A percentile compares a stretch with the other conserved stretches of the same genome.
Evolutionary conservation across 495 filamentous ascomycete genomes (phyloP).

Genomic region (Talaromyces proteolyticus): DNA sequence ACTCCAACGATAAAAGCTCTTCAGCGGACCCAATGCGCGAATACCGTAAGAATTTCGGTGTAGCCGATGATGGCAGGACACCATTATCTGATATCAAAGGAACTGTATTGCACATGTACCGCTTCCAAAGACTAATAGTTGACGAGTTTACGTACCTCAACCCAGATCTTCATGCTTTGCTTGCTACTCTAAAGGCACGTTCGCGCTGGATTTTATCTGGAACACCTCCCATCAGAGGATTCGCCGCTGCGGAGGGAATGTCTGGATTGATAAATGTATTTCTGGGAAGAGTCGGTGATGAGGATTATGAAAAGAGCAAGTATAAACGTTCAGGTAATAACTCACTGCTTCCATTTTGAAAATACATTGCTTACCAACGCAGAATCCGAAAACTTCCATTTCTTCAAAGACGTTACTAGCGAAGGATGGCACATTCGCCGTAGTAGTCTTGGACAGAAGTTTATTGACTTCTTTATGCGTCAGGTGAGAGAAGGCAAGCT

Average conservation of each 20-base stretch:
- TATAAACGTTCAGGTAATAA: slow-evolving; percentile 29
- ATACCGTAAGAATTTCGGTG: slow-evolving; percentile 14
- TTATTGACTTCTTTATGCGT: slow-evolving; percentile 48
- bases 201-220: slow-evolving; percentile 65
- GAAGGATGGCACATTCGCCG: slow-evolving; percentile 47
- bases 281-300: slow-evolving; percentile 47
- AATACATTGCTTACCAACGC: slow-evolving; percentile 10
- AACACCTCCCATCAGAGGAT: slow-evolving; percentile 53
- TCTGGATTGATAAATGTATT: slow-evolving; percentile 49
- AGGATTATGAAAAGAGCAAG: slow-evolving; percentile 17
- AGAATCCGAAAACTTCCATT: slow-evolving; percentile 42
- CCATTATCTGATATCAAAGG: slow-evolving; percentile 10
- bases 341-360: background rate
- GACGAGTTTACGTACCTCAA: slow-evolving; percentile 63
- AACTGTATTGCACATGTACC: slow-evolving; percentile 52
- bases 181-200: slow-evolving; percentile 34
- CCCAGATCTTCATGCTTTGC: slow-evolving; percentile 18
- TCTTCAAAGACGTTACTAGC: slow-evolving; percentile 34
- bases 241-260: slow-evolving; percentile 54
- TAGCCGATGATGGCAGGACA: slow-evolving; percentile 4
- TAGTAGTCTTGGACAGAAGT: slow-evolving; percentile 42
- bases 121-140: slow-evolving; percentile 56
- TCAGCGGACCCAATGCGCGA: slow-evolving; percentile 8
- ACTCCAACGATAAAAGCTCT: slow-evolving; percentile 10
- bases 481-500: slow-evolving; percentile 15